Percentiles rank a stretch among this genome's conserved stretches.
These are phyloP conservation scores for Zanthoxylum bungeanum DNA, from an alignment of 345 rosid species.

Conservation along the genomic window DNA sequence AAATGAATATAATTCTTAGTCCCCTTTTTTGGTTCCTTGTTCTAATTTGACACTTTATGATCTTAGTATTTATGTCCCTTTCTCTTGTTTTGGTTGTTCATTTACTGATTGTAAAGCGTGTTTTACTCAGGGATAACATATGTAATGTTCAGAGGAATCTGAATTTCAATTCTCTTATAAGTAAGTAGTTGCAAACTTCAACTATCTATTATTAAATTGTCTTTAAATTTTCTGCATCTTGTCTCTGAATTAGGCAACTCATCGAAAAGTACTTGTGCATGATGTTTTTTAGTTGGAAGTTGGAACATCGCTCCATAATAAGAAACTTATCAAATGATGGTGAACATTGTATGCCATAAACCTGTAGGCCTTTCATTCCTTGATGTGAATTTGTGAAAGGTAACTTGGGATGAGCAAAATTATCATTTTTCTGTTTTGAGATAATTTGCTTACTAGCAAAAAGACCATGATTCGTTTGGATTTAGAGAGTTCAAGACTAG, in stretches of 20 bases:
- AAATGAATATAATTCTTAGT: constrained; percentile 8
- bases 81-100: background rate
- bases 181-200: constrained; percentile 43
- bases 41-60: background rate
- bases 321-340: background rate
- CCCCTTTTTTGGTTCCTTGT: constrained; percentile 1
- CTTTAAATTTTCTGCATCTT: background rate
- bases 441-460: background rate
- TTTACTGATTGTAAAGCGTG: constrained; percentile 2
- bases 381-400: background rate
- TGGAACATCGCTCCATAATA: too few species aligned
- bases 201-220: background rate
- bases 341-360: background rate
- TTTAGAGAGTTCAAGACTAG: background rate
- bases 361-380: background rate
- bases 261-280: background rate
- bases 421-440: background rate
- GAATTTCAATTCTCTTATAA: constrained; percentile 71
- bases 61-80: background rate
- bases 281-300: background rate
- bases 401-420: background rate
- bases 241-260: background rate
- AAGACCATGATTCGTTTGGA: background rate
- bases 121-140: constrained; percentile 67
- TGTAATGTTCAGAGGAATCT: constrained; percentile 80